phyloP scores from a whole-genome alignment of 441 rosid genomes.

The Erodium trifolium region DNA sequence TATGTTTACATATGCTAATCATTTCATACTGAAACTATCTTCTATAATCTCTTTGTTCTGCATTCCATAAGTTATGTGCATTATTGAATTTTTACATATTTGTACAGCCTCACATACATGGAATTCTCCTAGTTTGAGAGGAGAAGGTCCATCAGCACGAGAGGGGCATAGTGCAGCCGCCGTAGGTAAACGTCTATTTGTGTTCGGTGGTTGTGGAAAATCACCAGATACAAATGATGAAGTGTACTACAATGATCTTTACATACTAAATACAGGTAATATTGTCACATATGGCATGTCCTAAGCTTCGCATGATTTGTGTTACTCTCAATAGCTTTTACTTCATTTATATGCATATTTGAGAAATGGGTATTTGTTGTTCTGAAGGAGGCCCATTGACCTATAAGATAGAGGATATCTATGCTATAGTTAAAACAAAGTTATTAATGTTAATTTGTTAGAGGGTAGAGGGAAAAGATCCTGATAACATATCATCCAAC shows the following conservation, averaged over 20 bases:
- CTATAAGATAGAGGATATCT: background rate
- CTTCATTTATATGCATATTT: background rate
- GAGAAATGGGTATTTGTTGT: background rate
- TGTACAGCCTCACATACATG: slow-evolving; percentile 73
- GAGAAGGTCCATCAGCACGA: slow-evolving; percentile 85
- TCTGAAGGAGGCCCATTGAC: background rate
- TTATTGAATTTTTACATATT: background rate
- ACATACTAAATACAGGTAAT: slow-evolving; percentile 74
- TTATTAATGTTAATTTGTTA: background rate
- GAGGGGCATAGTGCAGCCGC: slow-evolving; percentile 93
- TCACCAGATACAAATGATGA: slow-evolving; percentile 51
- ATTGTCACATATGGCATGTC: background rate
- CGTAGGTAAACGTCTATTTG: slow-evolving; percentile 75
- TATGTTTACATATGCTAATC: no score
- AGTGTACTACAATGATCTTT: slow-evolving; percentile 82
- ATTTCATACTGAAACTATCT: background rate
- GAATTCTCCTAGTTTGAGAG: slow-evolving; percentile 76
- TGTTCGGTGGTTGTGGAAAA: slow-evolving; percentile 92
- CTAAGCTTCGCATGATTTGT: background rate
- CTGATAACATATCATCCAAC: background rate
- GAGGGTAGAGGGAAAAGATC: background rate
- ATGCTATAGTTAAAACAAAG: background rate
- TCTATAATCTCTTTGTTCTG: slow-evolving; percentile 4
- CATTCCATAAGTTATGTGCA: background rate
- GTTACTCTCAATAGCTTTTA: background rate